Conservation (phyloP, 106 monocot genomes). For the Platanthera guangdongensis region DNA sequence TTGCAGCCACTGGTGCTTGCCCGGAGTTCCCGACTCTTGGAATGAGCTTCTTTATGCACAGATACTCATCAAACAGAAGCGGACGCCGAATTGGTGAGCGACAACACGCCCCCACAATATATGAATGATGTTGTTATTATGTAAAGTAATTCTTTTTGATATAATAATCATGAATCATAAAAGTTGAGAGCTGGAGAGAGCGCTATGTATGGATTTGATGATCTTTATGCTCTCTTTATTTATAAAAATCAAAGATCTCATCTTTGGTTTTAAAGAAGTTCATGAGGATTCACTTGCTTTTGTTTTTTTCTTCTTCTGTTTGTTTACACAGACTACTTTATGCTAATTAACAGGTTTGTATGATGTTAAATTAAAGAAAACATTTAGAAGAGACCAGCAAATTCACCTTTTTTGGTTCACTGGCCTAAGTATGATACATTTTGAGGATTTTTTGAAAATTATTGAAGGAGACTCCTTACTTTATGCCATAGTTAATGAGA, state of each 20-base stretch:
- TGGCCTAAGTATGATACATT: too few species aligned
- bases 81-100: constrained; percentile 7
- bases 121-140: neutral
- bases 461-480: too few species aligned
- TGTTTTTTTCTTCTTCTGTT: too few species aligned
- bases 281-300: neutral
- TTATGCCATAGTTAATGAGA: too few species aligned
- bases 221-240: neutral
- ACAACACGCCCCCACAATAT: neutral
- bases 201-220: neutral
- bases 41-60: constrained; percentile 85
- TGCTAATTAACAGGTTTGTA: too few species aligned
- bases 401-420: too few species aligned
- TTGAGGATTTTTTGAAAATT: too few species aligned
- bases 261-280: neutral
- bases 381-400: too few species aligned
- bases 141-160: constrained; percentile 6
- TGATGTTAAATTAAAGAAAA: too few species aligned
- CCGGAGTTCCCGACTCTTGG: constrained; percentile 94
- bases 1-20: constrained; percentile 98
- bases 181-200: neutral
- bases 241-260: neutral
- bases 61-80: constrained; percentile 60
- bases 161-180: neutral
- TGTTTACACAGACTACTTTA: neutral